A percentile compares a stretch with the other conserved stretches of the same genome.
phyloP scores from a whole-genome alignment of 2,329 filamentous ascomycete genomes.

The Penicillium sp. region DNA sequence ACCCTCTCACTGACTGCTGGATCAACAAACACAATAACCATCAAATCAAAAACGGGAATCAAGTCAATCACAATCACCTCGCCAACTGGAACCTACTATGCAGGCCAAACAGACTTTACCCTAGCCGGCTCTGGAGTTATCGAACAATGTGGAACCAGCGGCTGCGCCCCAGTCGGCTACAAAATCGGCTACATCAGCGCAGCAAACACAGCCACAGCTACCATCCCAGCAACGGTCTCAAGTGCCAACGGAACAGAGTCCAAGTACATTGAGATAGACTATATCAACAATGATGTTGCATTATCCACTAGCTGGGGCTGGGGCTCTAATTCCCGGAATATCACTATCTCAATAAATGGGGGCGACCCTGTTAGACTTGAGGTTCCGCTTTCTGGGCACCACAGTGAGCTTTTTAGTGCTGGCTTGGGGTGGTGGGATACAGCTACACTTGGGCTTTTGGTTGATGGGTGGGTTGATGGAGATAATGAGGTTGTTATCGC shows the following conservation, averaged over 20 bases:
- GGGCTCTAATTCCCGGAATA: slow-evolving; percentile 52
- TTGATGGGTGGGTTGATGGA: slow-evolving; percentile 49
- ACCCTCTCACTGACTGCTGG: neutral
- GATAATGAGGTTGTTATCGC: slow-evolving; percentile 38
- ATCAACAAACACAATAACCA: neutral
- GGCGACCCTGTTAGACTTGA: slow-evolving; percentile 46
- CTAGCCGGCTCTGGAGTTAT: slow-evolving; percentile 38
- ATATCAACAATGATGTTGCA: slow-evolving; percentile 54
- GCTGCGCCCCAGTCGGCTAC: slow-evolving; percentile 46
- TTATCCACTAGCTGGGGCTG: slow-evolving; percentile 44
- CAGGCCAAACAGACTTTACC: neutral
- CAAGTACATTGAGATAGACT: slow-evolving; percentile 50
- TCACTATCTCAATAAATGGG: slow-evolving; percentile 52
- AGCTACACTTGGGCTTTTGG: slow-evolving; percentile 46
- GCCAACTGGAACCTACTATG: neutral
- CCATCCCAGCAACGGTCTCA: slow-evolving; percentile 32
- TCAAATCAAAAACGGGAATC: neutral
- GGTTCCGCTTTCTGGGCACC: slow-evolving; percentile 46
- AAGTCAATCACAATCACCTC: neutral
- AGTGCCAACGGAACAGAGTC: neutral
- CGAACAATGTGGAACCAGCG: slow-evolving; percentile 35
- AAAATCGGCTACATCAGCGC: slow-evolving; percentile 45
- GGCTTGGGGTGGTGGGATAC: slow-evolving; percentile 55
- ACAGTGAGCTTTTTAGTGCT: slow-evolving; percentile 38
- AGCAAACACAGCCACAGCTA: slow-evolving; percentile 33